Evolutionary conservation across 73 alveolate species (phyloP).

Genomic region (Tetrahymena borealis): DNA sequence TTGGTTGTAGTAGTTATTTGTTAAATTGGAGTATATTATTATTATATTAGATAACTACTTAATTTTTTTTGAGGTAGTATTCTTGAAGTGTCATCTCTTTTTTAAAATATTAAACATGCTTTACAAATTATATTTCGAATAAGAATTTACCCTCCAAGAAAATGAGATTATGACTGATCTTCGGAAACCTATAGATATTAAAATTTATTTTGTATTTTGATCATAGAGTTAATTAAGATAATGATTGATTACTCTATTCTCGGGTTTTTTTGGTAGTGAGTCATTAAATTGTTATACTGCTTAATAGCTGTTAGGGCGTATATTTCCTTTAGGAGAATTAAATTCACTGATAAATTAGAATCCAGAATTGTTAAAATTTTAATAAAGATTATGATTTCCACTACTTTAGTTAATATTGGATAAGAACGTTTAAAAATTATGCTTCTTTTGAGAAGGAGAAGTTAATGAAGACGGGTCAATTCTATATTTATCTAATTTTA

Average conservation of each 20-base stretch:
- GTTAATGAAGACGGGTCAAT: background rate
- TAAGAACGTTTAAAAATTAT: background rate
- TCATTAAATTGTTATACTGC: no score
- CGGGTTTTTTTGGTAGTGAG: no score
- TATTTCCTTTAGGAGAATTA: background rate
- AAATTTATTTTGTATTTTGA: no score
- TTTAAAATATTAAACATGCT: background rate
- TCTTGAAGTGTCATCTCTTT: background rate
- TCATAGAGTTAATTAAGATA: no score
- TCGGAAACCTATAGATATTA: no score
- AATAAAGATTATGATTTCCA: background rate
- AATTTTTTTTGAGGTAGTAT: background rate
- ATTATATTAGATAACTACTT: background rate
- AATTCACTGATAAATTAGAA: background rate
- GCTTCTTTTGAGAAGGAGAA: background rate
- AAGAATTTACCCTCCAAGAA: no score
- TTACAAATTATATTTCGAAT: no score
- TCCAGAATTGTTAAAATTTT: background rate
- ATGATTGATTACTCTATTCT: no score
- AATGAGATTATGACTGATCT: no score
- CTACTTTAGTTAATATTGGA: background rate
- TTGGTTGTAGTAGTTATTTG: background rate
- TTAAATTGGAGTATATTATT: background rate
- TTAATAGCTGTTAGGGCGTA: background rate
- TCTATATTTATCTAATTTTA: background rate